phyloP scores from a whole-genome alignment of 208 protist genomes.

The Crithidia acanthocephali region DNA sequence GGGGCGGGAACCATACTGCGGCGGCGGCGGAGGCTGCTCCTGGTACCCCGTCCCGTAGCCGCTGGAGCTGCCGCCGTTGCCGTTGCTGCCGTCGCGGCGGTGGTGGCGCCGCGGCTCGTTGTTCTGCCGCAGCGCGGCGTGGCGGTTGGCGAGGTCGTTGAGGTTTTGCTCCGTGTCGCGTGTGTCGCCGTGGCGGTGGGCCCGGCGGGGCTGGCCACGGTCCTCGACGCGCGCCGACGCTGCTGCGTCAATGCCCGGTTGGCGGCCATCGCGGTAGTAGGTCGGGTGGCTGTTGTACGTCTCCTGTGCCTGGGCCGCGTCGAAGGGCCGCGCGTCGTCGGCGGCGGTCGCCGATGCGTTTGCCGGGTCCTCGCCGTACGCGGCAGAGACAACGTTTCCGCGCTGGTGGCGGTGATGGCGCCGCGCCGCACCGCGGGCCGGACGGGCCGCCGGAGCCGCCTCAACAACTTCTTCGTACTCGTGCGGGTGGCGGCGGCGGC shows the following conservation, averaged over 20 bases:
- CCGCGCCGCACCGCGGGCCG: background rate
- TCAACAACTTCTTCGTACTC: conserved; percentile 33
- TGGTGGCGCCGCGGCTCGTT: conserved; percentile 5
- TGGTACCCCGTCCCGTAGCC: background rate
- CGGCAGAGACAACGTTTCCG: conserved; percentile 3
- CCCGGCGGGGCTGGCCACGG: conserved; percentile 4
- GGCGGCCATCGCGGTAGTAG: conserved; percentile 6
- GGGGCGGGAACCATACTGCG: background rate
- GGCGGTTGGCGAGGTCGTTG: conserved; percentile 22
- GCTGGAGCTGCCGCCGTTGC: background rate
- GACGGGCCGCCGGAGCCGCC: conserved; percentile 9
- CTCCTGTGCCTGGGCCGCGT: conserved; percentile 3
- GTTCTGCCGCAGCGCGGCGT: conserved; percentile 4
- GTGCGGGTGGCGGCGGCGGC: conserved; percentile 25
- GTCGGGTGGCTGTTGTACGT: conserved; percentile 15
- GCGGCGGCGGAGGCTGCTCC: conserved; percentile 1
- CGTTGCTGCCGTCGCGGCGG: conserved; percentile 5
- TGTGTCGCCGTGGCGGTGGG: conserved; percentile 19
- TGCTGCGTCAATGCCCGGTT: background rate
- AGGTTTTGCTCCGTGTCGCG: conserved; percentile 36
- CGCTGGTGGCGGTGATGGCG: background rate
- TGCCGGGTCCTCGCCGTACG: background rate
- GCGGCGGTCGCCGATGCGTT: background rate
- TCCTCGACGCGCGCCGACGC: background rate
- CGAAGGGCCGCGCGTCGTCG: background rate